Conservation (phyloP, 768 basidiomycete genomes). For the Agrocybe pediades region DNA sequence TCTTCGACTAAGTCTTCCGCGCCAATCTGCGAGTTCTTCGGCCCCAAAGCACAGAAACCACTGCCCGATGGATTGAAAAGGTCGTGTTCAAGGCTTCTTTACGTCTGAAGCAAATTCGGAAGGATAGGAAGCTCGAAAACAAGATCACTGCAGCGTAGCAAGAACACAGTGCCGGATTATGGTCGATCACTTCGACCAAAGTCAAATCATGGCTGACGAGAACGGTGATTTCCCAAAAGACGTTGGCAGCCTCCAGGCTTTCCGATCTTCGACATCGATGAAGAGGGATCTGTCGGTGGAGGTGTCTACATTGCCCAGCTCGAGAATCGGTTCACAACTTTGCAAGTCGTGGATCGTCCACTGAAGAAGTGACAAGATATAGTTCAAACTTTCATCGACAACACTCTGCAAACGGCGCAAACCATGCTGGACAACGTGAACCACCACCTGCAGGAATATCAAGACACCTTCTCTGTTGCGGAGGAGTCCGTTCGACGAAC, state of each 20-base stretch:
- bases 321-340: no score
- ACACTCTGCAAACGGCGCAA: slow-evolving; percentile 44
- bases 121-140: slow-evolving; percentile 39
- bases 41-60: no score
- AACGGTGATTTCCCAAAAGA: no score
- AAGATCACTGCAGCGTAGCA: slow-evolving; percentile 28
- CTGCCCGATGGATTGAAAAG: no score
- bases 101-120: slow-evolving; percentile 43
- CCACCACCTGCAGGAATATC: slow-evolving; percentile 58
- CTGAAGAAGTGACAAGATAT: slow-evolving; percentile 23
- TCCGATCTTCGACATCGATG: slow-evolving; percentile 42
- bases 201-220: slow-evolving; percentile 68
- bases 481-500: slow-evolving; percentile 57
- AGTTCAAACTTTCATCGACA: slow-evolving; percentile 38
- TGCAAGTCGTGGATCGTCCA: no score
- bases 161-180: slow-evolving; percentile 14
- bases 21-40: no score
- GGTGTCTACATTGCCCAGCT: no score
- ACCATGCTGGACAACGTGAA: slow-evolving; percentile 52
- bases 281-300: slow-evolving; percentile 38
- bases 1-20: background rate
- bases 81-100: no score
- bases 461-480: slow-evolving; percentile 53
- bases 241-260: no score
- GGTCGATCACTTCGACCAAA: slow-evolving; percentile 39